phyloP scores from a whole-genome alignment of 1,139 yeast genomes.

The Yamadazyma sp. region DNA sequence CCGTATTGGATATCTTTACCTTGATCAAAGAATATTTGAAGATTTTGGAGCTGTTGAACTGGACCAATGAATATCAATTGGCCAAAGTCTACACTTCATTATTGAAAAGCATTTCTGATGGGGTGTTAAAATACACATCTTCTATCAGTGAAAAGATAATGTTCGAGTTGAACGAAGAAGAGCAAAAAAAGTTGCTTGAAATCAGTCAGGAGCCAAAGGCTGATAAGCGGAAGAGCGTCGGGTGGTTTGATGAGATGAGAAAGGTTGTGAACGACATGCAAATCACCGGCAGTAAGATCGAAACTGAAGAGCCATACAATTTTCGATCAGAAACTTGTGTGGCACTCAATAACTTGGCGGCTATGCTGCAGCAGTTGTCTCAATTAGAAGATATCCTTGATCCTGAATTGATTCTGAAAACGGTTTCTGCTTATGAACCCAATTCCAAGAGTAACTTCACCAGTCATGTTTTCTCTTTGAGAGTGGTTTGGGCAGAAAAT shows the following conservation, averaged over 20 bases:
- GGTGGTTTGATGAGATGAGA: slow-evolving; percentile 47
- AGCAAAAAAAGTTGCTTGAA: slow-evolving; percentile 20
- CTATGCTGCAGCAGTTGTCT: slow-evolving; percentile 57
- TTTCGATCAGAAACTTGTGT: slow-evolving; percentile 69
- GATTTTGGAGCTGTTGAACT: slow-evolving; percentile 54
- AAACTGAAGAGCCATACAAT: slow-evolving; percentile 55
- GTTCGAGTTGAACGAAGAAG: slow-evolving; percentile 49
- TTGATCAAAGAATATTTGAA: slow-evolving; percentile 59
- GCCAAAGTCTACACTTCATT: slow-evolving; percentile 60
- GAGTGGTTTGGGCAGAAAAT: slow-evolving; percentile 70
- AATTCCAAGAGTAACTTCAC: slow-evolving; percentile 31
- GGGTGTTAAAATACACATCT: slow-evolving; percentile 54
- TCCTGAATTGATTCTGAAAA: slow-evolving; percentile 58
- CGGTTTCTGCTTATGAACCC: slow-evolving; percentile 38
- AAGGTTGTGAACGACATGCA: slow-evolving; percentile 50
- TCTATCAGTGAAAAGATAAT: slow-evolving; percentile 46
- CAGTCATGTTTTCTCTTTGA: slow-evolving; percentile 64
- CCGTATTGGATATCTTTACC: slow-evolving; percentile 68
- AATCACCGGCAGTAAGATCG: slow-evolving; percentile 26
- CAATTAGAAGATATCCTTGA: slow-evolving; percentile 61
- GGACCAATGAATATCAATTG: slow-evolving; percentile 63
- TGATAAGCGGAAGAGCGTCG: slow-evolving; percentile 26
- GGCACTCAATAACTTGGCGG: slow-evolving; percentile 70
- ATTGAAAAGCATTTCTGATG: slow-evolving; percentile 62
- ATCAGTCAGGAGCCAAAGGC: slow-evolving; percentile 25